These are phyloP conservation scores for Capsella rubella DNA, from an alignment of 441 rosid species.

Conservation along the genomic window DNA sequence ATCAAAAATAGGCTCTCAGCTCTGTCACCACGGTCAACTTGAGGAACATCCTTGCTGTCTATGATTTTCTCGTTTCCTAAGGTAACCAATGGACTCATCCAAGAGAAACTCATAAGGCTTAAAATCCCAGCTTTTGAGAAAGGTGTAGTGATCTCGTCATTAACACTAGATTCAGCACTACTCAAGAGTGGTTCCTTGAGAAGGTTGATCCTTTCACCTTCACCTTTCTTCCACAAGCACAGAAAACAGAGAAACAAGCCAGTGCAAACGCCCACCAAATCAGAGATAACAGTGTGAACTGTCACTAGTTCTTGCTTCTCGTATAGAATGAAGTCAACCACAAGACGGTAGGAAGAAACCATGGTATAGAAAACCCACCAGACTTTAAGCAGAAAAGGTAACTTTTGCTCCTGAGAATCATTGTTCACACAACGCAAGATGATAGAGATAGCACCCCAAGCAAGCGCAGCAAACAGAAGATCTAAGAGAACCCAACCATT, in stretches of 20 bases:
- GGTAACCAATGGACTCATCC: conserved; percentile 74
- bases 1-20: conserved; percentile 53
- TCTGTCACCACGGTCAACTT: conserved; percentile 65
- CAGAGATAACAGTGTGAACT: conserved; percentile 53
- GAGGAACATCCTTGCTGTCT: conserved; percentile 89
- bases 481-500: conserved; percentile 66
- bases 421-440: conserved; percentile 48
- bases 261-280: conserved; percentile 54
- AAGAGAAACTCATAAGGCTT: conserved; percentile 69
- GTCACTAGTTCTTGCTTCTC: conserved; percentile 41
- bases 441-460: conserved; percentile 68
- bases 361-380: conserved; percentile 72
- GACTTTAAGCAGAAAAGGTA: conserved; percentile 58
- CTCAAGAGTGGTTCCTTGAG: conserved; percentile 69
- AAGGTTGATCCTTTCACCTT: conserved; percentile 43
- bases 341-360: conserved; percentile 63
- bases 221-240: conserved; percentile 54
- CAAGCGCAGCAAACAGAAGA: conserved; percentile 58
- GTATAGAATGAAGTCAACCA: conserved; percentile 55
- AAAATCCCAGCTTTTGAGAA: conserved; percentile 68
- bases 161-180: conserved; percentile 45
- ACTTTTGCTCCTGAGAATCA: conserved; percentile 40
- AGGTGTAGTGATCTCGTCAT: conserved; percentile 52
- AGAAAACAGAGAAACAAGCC: conserved; percentile 67
- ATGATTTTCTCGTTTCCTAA: conserved; percentile 77